A percentile compares a stretch with the other conserved stretches of the same genome.
Conservation (phyloP, 495 filamentous ascomycete genomes). For the Hapsidospora chrysogenum region DNA sequence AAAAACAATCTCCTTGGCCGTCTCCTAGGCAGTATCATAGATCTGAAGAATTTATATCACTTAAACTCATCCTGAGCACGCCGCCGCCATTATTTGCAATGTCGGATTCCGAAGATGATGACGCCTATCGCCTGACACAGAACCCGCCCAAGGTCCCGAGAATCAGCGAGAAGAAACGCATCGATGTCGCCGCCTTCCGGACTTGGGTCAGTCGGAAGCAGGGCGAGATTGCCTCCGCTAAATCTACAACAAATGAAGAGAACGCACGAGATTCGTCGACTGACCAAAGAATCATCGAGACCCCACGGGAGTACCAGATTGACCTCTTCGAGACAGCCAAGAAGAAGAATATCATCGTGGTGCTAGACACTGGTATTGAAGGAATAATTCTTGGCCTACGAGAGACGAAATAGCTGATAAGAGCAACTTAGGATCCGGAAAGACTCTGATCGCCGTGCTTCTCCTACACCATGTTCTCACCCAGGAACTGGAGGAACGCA, state of each 20-base stretch:
- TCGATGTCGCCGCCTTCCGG: conserved; percentile 31
- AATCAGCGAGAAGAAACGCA: conserved; percentile 13
- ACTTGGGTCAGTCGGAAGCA: conserved; percentile 4
- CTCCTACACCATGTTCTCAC: conserved; percentile 65
- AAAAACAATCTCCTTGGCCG: too few relatives aligned
- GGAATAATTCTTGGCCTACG: background rate
- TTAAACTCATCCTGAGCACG: too few relatives aligned
- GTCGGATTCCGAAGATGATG: too few relatives aligned
- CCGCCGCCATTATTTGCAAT: too few relatives aligned
- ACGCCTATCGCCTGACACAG: background rate
- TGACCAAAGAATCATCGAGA: conserved; percentile 36
- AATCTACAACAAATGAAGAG: background rate
- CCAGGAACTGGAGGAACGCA: conserved; percentile 58
- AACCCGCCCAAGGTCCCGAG: background rate
- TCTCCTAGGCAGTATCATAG: too few relatives aligned
- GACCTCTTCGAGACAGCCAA: conserved; percentile 89
- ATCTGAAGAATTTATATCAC: too few relatives aligned
- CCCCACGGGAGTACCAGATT: conserved; percentile 78
- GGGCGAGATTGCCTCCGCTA: background rate
- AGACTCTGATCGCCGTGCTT: conserved; percentile 86
- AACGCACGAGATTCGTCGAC: background rate
- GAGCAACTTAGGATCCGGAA: conserved; percentile 62
- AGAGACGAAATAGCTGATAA: background rate
- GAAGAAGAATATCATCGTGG: conserved; percentile 75
- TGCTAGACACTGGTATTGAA: conserved; percentile 69